Evolutionary conservation across 768 basidiomycete genomes (phyloP).

Genomic region (Hypholoma fasciculare): DNA sequence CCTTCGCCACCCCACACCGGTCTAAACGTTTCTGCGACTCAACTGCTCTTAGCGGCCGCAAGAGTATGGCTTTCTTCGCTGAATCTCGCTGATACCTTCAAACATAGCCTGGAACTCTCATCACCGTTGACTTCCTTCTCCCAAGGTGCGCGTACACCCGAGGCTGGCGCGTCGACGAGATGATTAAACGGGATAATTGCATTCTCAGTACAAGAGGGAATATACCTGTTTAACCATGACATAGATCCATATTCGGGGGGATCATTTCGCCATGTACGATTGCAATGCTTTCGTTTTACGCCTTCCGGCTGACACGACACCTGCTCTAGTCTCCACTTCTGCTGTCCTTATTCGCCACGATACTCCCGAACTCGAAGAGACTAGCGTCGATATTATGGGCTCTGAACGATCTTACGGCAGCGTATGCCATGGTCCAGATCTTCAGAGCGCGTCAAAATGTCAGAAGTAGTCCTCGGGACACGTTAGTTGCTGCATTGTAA

Average conservation of each 20-base stretch:
- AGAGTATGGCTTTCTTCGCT: conserved; percentile 55
- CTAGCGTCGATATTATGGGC: conserved; percentile 69
- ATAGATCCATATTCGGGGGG: conserved; percentile 89
- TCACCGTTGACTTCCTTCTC: conserved; percentile 81
- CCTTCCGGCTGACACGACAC: conserved; percentile 1
- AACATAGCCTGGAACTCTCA: conserved; percentile 73
- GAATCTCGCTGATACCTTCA: conserved; percentile 50
- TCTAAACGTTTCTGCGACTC: conserved; percentile 22
- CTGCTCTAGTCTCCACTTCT: conserved; percentile 77
- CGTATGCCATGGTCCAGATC: conserved; percentile 66
- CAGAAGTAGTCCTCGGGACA: conserved; percentile 48
- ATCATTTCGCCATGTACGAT: conserved; percentile 78
- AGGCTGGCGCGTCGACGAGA: too few relatives aligned
- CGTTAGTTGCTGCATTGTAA: conserved; percentile 65
- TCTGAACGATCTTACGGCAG: conserved; percentile 61
- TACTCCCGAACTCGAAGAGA: conserved; percentile 54
- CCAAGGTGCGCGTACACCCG: conserved; percentile 49
- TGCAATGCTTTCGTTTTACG: neutral
- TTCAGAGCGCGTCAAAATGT: conserved; percentile 65
- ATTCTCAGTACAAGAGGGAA: conserved; percentile 79
- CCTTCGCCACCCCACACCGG: conserved; percentile 7
- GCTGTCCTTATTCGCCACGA: conserved; percentile 71
- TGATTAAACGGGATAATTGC: neutral
- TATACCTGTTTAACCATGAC: conserved; percentile 77
- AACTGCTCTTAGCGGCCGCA: conserved; percentile 43